Percentiles rank a stretch among this genome's conserved stretches.
Conservation (phyloP, 768 basidiomycete genomes). For the Cyclocybe aegerita region DNA sequence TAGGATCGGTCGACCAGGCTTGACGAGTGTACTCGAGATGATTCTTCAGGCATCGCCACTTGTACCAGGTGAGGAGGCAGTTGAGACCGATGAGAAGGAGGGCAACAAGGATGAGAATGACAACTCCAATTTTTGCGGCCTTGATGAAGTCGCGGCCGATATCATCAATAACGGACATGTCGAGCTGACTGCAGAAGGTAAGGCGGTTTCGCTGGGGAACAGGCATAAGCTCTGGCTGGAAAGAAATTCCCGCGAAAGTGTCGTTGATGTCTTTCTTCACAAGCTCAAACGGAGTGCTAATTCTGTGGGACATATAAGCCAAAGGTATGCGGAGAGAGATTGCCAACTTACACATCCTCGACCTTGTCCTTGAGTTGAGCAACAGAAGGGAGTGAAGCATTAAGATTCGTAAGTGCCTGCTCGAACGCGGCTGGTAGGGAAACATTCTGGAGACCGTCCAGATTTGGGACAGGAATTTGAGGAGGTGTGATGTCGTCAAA, state of each 20-base stretch:
- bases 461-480: constrained; percentile 71
- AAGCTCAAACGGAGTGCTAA: constrained; percentile 85
- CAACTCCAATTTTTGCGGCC: constrained; percentile 74
- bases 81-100: constrained; percentile 72
- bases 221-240: constrained; percentile 73
- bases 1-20: constrained; percentile 77
- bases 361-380: constrained; percentile 69
- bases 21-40: constrained; percentile 72
- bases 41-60: constrained; percentile 70
- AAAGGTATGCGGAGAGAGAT: not conserved
- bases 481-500: constrained; percentile 69
- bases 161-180: constrained; percentile 84
- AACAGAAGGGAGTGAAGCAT: constrained; percentile 77
- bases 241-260: constrained; percentile 72
- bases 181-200: constrained; percentile 74
- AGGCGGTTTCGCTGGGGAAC: constrained; percentile 70
- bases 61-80: constrained; percentile 84
- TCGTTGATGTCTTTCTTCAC: constrained; percentile 89
- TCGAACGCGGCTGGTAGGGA: constrained; percentile 78
- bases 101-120: constrained; percentile 72
- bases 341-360: constrained; percentile 58
- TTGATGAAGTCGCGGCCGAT: constrained; percentile 78
- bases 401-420: constrained; percentile 71
- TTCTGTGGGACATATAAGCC: constrained; percentile 34
- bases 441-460: constrained; percentile 74